Evolutionary conservation across 2,329 filamentous ascomycete species (phyloP).

Genomic region (Trichoderma koningiopsis): DNA sequence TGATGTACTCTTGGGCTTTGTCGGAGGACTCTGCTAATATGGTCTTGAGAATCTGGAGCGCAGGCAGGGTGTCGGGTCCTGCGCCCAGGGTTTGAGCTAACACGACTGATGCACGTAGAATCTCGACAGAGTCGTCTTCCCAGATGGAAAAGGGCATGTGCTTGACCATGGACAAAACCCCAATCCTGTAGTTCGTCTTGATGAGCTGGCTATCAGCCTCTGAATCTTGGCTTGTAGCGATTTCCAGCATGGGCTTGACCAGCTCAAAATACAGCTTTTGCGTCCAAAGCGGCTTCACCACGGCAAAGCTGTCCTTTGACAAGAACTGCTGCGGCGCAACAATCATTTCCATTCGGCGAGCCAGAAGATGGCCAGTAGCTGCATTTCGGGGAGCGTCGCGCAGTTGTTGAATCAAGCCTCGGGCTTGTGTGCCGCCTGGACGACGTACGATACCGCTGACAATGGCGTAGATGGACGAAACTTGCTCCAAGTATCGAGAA

Average conservation of each 20-base stretch:
- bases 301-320: conserved; percentile 45
- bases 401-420: conserved; percentile 41
- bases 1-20: conserved; percentile 51
- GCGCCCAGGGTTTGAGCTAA: conserved; percentile 47
- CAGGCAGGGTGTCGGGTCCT: conserved; percentile 49
- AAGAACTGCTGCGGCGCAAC: conserved; percentile 45
- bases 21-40: conserved; percentile 51
- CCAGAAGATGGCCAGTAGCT: conserved; percentile 44
- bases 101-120: conserved; percentile 54
- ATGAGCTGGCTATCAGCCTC: conserved; percentile 34
- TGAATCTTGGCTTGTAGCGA: conserved; percentile 41
- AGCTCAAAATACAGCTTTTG: conserved; percentile 54
- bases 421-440: conserved; percentile 41
- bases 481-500: conserved; percentile 32
- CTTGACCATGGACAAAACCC: conserved; percentile 51
- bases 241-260: conserved; percentile 48
- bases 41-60: conserved; percentile 51
- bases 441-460: conserved; percentile 44
- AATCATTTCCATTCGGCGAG: conserved; percentile 46
- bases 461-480: conserved; percentile 41
- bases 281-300: conserved; percentile 49
- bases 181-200: conserved; percentile 49
- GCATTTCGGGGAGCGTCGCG: conserved; percentile 40
- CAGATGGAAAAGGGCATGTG: conserved; percentile 55
- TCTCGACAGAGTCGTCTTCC: conserved; percentile 50